A percentile compares a stretch with the other conserved stretches of the same genome.
phyloP scores from a whole-genome alignment of 2,329 filamentous ascomycete species.

The Epichloe coenophiala region DNA sequence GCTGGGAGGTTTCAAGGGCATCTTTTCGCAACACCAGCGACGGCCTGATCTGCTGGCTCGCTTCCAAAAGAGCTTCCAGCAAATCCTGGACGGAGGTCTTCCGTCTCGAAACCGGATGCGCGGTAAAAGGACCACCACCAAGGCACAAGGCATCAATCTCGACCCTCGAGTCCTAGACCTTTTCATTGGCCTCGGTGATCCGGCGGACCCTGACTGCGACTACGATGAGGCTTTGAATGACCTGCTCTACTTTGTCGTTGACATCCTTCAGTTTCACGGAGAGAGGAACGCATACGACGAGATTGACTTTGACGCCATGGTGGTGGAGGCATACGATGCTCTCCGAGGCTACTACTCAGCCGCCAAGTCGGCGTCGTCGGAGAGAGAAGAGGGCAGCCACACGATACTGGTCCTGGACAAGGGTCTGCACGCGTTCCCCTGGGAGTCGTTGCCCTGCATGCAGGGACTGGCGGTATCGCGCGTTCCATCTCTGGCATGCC shows the following conservation, averaged over 20 bases:
- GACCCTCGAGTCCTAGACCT: constrained; percentile 62
- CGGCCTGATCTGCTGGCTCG: constrained; percentile 52
- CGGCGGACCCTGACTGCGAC: constrained; percentile 52
- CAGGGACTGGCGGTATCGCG: constrained; percentile 67
- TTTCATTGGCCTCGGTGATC: constrained; percentile 73
- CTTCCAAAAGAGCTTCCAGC: constrained; percentile 68
- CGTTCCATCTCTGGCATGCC: constrained; percentile 71
- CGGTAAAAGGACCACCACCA: constrained; percentile 38
- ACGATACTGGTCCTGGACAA: constrained; percentile 88
- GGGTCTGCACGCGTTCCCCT: constrained; percentile 78
- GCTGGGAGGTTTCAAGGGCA: constrained; percentile 87
- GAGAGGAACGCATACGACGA: constrained; percentile 96
- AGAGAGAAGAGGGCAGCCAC: constrained; percentile 40
- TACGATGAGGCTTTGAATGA: constrained; percentile 86
- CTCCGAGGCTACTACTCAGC: constrained; percentile 61
- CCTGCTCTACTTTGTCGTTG: constrained; percentile 87
- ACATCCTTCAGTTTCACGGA: constrained; percentile 91
- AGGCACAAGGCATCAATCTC: constrained; percentile 30
- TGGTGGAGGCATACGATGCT: constrained; percentile 76
- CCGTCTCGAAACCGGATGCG: constrained; percentile 61
- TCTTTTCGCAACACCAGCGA: constrained; percentile 66
- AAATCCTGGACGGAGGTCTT: constrained; percentile 68
- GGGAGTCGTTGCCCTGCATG: constrained; percentile 89
- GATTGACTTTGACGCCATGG: constrained; percentile 87
- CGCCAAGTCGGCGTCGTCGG: constrained; percentile 21